Evolutionary conservation across 805 yeast genomes (phyloP).

Genomic region (Danielozyma ontarioensis): DNA sequence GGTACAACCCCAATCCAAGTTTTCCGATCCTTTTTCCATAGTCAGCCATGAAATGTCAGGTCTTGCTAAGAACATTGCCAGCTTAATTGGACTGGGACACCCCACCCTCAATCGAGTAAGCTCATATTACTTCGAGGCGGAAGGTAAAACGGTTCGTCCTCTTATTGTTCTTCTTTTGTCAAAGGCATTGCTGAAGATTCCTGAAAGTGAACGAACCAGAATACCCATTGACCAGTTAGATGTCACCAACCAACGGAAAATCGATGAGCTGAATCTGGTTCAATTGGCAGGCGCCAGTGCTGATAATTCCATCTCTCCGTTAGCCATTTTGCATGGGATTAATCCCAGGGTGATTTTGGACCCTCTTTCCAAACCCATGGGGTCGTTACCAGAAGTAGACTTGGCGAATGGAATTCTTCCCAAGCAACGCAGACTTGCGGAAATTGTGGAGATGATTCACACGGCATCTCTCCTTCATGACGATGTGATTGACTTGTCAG

Average conservation of each 20-base stretch:
- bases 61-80: conserved; percentile 81
- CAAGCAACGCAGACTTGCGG: conserved; percentile 91
- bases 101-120: conserved; percentile 89
- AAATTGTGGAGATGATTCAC: conserved; percentile 97
- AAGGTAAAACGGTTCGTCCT: conserved; percentile 94
- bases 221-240: conserved; percentile 57
- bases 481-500: conserved; percentile 91
- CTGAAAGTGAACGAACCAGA: conserved; percentile 60
- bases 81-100: conserved; percentile 86
- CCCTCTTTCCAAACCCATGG: conserved; percentile 80
- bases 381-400: conserved; percentile 54
- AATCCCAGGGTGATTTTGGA: conserved; percentile 78
- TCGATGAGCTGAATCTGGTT: conserved; percentile 35
- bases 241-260: conserved; percentile 49
- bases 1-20: conserved; percentile 56
- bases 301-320: conserved; percentile 68
- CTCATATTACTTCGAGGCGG: conserved; percentile 92
- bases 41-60: conserved; percentile 92
- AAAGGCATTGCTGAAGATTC: conserved; percentile 75
- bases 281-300: conserved; percentile 56
- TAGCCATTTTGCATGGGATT: conserved; percentile 81
- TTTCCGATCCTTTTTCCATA: conserved; percentile 81
- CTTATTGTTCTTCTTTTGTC: conserved; percentile 78
- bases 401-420: conserved; percentile 78
- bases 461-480: conserved; percentile 94